Base-by-base conservation (phyloP, 1,284 basidiomycete genomes). In the Golubevia pallescens region DNA sequence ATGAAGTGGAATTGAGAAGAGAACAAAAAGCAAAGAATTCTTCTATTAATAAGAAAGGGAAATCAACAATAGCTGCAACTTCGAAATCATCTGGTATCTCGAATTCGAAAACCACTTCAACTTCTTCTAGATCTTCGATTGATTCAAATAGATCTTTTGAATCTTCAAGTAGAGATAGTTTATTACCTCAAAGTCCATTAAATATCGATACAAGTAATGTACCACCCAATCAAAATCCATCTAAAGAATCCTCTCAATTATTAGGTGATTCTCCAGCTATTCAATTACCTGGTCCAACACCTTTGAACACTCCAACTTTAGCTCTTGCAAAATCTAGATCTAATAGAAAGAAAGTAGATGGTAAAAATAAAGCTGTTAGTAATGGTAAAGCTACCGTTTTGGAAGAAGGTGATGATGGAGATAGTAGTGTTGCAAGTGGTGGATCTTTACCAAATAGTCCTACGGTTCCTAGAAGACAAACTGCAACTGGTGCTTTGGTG, bases 301-400 rank as follows among this genome's bases (percentile, higher is more conserved):
- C 80, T n/a, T 72, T 77, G 21, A 83, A 83, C 62, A 81, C 80
- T 42, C 80, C 80, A 7, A 81, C 78, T 0, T 75, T 78, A 20
- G 74, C 77, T 38, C 70, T 80, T 2, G 67, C 67, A 20, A 61
- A 55, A 7, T 68, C 74, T 6, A 51, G 75, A 10, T 59, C 75
- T 0, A 69, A 65, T 19, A 74, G 73, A 28, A 75, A 74, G 59
- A 62, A 48, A 48, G 42, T 16, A 13, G 42, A 10, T 48, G 42
- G 42, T 13, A 48, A 48, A 16, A 48, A 48, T 16, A 48, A 48
- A 16, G 42, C 42, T 48, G 8, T 16, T 13, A 13, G 13, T 13
- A 48, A 48, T 48, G 42, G 42, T 13, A 48, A 16, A 48, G 42
- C 16, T 16, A 48, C 10, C 8, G 42, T 13, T 13, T 10, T 13